Percentiles rank a stretch among this genome's conserved stretches.
These are phyloP conservation scores for Fagopyrum esculentum DNA, from an alignment of 148 eudicot genomes.

Conservation along the genomic window DNA sequence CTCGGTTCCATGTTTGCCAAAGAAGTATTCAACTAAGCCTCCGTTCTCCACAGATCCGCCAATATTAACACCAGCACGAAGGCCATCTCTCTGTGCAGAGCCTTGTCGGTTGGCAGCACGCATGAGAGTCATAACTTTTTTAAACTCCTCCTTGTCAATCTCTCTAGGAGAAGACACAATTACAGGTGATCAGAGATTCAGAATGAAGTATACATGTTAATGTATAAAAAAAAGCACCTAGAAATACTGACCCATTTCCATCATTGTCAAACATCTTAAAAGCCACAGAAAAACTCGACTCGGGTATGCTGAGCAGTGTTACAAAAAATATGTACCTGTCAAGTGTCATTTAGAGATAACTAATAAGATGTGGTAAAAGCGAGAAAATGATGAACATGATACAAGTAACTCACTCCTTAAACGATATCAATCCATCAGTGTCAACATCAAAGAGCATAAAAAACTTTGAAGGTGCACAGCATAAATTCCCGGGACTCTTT, in stretches of 20 bases:
- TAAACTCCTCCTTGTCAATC: conserved; percentile 70
- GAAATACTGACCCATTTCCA: conserved; percentile 43
- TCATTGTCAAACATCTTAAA: conserved; percentile 69
- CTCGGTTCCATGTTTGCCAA: conserved; percentile 58
- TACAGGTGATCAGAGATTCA: background rate
- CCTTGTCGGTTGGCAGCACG: conserved; percentile 79
- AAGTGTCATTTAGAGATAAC: conserved; percentile 5
- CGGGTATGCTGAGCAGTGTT: conserved; percentile 66
- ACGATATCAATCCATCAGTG: conserved; percentile 58
- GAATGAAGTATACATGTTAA: background rate
- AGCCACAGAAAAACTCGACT: conserved; percentile 59
- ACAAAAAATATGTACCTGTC: conserved; percentile 67
- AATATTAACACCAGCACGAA: conserved; percentile 57
- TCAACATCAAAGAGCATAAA: conserved; percentile 57
- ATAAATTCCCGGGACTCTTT: conserved; percentile 43
- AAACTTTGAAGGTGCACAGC: conserved; percentile 45
- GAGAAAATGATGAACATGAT: conserved; percentile 9
- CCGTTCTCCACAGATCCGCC: conserved; percentile 63
- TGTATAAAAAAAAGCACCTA: background rate
- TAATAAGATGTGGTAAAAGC: background rate
- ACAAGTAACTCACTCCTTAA: conserved; percentile 46
- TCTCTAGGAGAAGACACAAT: conserved; percentile 26
- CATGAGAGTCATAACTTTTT: conserved; percentile 58
- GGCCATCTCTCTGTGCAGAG: conserved; percentile 58
- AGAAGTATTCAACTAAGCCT: conserved; percentile 74